Conservation (phyloP, 1,284 basidiomycete species). For the Irpex rosettiformis region DNA sequence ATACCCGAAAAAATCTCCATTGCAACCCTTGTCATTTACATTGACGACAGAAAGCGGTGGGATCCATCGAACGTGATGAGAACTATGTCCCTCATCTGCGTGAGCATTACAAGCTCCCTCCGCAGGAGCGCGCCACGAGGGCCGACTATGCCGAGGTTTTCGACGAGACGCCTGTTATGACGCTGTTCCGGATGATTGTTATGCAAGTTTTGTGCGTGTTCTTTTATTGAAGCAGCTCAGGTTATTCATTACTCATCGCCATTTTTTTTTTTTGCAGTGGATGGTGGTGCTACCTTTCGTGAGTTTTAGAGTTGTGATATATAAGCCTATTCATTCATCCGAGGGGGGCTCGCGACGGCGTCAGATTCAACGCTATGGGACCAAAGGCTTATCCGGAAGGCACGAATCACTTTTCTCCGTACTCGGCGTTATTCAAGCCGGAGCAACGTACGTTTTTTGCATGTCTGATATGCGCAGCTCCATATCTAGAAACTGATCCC, state of each 20-base stretch:
- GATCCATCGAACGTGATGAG: conserved; percentile 53
- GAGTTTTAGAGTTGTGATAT: conserved; percentile 27
- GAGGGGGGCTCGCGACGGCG: too few relatives aligned
- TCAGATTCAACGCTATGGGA: conserved; percentile 29
- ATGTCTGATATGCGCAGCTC: background rate
- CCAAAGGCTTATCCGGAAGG: conserved; percentile 33
- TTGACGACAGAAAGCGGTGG: conserved; percentile 43
- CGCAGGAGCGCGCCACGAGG: conserved; percentile 34
- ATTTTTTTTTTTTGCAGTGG: conserved; percentile 33
- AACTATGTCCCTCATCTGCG: conserved; percentile 54
- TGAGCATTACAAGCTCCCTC: conserved; percentile 42
- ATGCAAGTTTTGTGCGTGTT: conserved; percentile 53
- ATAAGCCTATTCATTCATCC: too few relatives aligned
- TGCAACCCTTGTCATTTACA: background rate
- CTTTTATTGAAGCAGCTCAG: too few relatives aligned
- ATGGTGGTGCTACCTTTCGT: conserved; percentile 80
- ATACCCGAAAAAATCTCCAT: background rate
- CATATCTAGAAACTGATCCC: background rate
- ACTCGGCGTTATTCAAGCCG: conserved; percentile 73
- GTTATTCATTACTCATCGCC: too few relatives aligned
- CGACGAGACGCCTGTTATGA: conserved; percentile 74
- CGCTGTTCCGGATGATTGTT: conserved; percentile 58
- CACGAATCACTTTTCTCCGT: conserved; percentile 61
- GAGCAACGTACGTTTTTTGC: conserved; percentile 43
- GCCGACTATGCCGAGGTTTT: conserved; percentile 54